These are phyloP conservation scores for Jatropha podagrica DNA, from an alignment of 441 rosid species.

Conservation along the genomic window DNA sequence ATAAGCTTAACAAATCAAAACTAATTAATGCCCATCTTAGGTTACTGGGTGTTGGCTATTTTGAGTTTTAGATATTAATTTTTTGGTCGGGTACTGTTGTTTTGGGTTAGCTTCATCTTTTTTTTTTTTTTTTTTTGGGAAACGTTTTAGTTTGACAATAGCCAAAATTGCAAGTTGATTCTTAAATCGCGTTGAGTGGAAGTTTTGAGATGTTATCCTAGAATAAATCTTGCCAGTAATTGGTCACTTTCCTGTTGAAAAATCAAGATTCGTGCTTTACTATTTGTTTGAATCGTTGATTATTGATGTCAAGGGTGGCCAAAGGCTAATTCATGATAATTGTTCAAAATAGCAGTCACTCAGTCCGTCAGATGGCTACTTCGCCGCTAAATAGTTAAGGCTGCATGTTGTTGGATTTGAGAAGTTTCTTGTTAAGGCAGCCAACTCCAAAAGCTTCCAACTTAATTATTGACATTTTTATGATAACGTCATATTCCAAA, in stretches of 20 bases:
- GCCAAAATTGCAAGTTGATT: too few species aligned
- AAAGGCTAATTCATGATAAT: not conserved
- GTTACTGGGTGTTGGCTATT: slow-evolving; percentile 9
- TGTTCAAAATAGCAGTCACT: not conserved
- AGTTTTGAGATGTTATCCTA: not conserved
- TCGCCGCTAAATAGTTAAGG: not conserved
- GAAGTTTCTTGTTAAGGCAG: not conserved
- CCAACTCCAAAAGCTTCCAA: not conserved
- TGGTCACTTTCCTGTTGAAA: not conserved
- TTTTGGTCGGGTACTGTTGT: too few species aligned
- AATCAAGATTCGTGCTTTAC: not conserved
- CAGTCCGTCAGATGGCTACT: not conserved
- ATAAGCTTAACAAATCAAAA: slow-evolving; percentile 8
- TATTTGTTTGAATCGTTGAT: not conserved
- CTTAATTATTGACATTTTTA: not conserved
- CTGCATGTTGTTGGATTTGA: not conserved
- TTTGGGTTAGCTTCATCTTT: too few species aligned
- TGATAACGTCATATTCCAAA: not conserved
- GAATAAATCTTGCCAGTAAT: not conserved
- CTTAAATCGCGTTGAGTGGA: too few species aligned
- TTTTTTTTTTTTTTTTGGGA: too few species aligned
- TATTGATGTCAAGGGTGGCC: not conserved
- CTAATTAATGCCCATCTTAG: not conserved
- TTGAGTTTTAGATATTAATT: not conserved
- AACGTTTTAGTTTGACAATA: too few species aligned